Conservation (phyloP, 2,329 filamentous ascomycete genomes). For the Fusarium sp. region DNA sequence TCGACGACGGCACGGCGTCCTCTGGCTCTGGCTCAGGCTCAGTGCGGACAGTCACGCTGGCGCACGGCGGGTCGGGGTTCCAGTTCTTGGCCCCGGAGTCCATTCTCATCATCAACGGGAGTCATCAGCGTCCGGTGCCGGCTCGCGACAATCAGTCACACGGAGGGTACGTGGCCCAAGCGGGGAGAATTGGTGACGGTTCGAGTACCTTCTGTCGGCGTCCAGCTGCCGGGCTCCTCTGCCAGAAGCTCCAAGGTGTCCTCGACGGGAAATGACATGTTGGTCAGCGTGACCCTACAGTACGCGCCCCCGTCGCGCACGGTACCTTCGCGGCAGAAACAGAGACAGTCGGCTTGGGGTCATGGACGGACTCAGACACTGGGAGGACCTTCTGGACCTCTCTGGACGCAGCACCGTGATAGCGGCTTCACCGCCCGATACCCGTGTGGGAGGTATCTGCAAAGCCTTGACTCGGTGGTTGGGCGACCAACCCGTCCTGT, state of each 20-base stretch:
- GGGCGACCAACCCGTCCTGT: conserved; percentile 30
- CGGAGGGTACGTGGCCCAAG: conserved; percentile 35
- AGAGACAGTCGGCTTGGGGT: conserved; percentile 1
- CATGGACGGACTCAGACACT: conserved; percentile 28
- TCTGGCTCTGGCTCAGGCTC: conserved; percentile 13
- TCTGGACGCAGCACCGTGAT: conserved; percentile 34
- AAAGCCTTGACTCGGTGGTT: not conserved
- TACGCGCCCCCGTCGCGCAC: conserved; percentile 19
- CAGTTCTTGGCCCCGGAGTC: conserved; percentile 21
- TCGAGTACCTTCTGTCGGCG: conserved; percentile 41
- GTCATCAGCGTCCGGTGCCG: conserved; percentile 39
- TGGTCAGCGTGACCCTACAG: conserved; percentile 44
- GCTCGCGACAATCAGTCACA: conserved; percentile 27
- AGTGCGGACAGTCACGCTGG: conserved; percentile 21
- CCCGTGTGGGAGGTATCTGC: conserved; percentile 31
- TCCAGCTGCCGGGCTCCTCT: conserved; percentile 18
- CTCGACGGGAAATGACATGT: conserved; percentile 42
- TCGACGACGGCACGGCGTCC: conserved; percentile 1
- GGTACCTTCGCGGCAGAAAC: conserved; percentile 9
- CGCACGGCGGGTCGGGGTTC: conserved; percentile 30
- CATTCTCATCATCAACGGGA: conserved; percentile 22
- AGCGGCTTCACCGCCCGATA: conserved; percentile 42
- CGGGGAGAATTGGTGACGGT: conserved; percentile 33
- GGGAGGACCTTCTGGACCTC: conserved; percentile 34
- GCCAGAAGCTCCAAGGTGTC: conserved; percentile 19